Evolutionary conservation across 2,329 filamentous ascomycete genomes (phyloP).

Genomic region (Colletotrichum noveboracense): DNA sequence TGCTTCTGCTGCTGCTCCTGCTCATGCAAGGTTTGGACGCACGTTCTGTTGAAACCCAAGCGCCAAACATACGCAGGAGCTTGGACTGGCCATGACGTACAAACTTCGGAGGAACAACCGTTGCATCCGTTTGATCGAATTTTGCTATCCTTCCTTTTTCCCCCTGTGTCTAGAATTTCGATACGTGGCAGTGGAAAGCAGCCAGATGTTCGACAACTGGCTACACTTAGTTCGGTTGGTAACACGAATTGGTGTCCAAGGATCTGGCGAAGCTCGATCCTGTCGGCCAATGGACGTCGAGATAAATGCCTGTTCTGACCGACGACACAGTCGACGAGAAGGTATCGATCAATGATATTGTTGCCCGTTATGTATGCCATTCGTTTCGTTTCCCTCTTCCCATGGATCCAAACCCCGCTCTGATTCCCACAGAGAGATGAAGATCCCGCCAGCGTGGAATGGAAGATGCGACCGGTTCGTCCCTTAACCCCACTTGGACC

Average conservation of each 20-base stretch:
- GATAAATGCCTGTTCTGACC: not conserved
- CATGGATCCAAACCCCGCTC: not conserved
- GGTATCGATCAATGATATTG: not conserved
- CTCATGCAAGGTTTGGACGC: slow-evolving; percentile 13
- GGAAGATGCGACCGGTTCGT: not conserved
- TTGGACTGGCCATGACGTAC: slow-evolving; percentile 13
- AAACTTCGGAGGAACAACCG: not conserved
- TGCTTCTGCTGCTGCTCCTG: not conserved
- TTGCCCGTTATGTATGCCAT: not conserved
- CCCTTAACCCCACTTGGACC: not conserved
- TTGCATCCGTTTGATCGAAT: not conserved
- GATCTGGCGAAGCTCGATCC: not conserved
- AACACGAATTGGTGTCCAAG: not conserved
- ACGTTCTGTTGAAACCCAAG: slow-evolving; percentile 19
- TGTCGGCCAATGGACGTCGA: not conserved
- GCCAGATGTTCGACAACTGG: not conserved
- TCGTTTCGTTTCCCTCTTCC: not conserved
- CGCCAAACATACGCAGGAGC: slow-evolving; percentile 13
- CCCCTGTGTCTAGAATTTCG: not conserved
- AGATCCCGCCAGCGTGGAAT: not conserved
- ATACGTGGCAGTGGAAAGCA: not conserved
- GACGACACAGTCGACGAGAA: not conserved
- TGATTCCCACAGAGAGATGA: not conserved
- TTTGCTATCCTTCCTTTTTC: not conserved
- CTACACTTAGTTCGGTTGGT: not conserved